Percentiles rank a stretch among this genome's conserved stretches.
These are phyloP conservation scores for Phytophthora pistaciae DNA, from an alignment of 352 stramenopile species.

Conservation along the genomic window DNA sequence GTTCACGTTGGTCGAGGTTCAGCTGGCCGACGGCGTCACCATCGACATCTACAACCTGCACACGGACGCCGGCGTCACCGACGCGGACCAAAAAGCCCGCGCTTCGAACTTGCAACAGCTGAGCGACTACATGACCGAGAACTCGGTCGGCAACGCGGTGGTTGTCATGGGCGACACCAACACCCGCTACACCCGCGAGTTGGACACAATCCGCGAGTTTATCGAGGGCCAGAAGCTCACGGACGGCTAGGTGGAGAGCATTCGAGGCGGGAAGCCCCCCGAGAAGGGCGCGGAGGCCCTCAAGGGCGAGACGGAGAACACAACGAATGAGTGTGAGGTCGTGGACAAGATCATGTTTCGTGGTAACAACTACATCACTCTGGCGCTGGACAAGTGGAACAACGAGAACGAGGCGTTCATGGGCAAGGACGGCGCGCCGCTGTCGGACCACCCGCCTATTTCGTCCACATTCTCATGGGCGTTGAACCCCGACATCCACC, in stretches of 20 bases:
- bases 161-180: constrained; percentile 60
- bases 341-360: constrained; percentile 66
- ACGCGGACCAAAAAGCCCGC: constrained; percentile 40
- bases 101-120: constrained; percentile 50
- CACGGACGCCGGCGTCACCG: constrained; percentile 42
- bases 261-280: constrained; percentile 40
- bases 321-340: constrained; percentile 51
- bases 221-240: constrained; percentile 35
- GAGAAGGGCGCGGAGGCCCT: constrained; percentile 38
- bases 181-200: constrained; percentile 51
- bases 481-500: constrained; percentile 32
- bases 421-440: constrained; percentile 27
- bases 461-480: constrained; percentile 45
- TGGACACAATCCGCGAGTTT: constrained; percentile 45
- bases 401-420: constrained; percentile 49
- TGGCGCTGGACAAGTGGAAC: constrained; percentile 40
- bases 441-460: constrained; percentile 54
- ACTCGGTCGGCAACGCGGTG: constrained; percentile 53
- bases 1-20: constrained; percentile 51
- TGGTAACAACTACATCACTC: constrained; percentile 50
- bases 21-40: constrained; percentile 49
- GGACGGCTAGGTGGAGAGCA: constrained; percentile 46
- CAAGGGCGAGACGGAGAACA: constrained; percentile 33
- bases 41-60: constrained; percentile 62
- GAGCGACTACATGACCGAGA: constrained; percentile 43